Conservation (phyloP, 2,329 filamentous ascomycete genomes). For the Diaporthe aspalathi region DNA sequence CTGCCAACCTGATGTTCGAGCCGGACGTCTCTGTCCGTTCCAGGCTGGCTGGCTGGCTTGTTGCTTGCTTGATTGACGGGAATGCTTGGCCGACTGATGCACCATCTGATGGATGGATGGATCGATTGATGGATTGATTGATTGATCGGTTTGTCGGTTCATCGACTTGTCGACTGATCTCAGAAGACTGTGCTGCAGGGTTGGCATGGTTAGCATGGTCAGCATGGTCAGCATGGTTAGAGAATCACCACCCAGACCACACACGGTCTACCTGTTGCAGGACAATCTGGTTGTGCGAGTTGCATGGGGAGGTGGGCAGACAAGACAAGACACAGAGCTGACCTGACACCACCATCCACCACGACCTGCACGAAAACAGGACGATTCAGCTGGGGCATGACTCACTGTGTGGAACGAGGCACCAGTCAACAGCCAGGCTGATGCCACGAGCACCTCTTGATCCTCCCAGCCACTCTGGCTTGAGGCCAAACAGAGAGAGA, state of each 20-base stretch:
- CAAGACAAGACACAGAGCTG: not conserved
- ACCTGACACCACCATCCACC: slow-evolving; percentile 7
- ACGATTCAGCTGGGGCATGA: slow-evolving; percentile 20
- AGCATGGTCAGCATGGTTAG: slow-evolving; percentile 1
- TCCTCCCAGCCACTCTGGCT: not conserved
- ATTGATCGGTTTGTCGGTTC: not conserved
- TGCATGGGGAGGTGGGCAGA: not conserved
- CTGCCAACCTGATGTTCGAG: too few relatives aligned
- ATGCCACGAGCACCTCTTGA: not conserved
- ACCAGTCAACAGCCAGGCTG: not conserved
- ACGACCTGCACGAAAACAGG: not conserved
- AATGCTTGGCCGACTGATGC: too few relatives aligned
- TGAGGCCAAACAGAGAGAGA: not conserved
- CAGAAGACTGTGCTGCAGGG: not conserved
- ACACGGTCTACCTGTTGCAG: not conserved
- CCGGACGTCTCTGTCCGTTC: not conserved
- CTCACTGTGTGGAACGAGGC: slow-evolving; percentile 12
- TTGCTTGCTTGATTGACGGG: too few relatives aligned
- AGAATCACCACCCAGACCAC: not conserved
- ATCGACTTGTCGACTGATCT: not conserved
- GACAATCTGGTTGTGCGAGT: not conserved
- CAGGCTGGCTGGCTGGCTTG: not conserved
- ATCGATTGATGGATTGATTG: not conserved
- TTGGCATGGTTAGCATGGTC: too few relatives aligned
- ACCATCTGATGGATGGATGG: not conserved